phyloP scores from a whole-genome alignment of 2,329 filamentous ascomycete genomes.

The Mollisiaceae sp. region DNA sequence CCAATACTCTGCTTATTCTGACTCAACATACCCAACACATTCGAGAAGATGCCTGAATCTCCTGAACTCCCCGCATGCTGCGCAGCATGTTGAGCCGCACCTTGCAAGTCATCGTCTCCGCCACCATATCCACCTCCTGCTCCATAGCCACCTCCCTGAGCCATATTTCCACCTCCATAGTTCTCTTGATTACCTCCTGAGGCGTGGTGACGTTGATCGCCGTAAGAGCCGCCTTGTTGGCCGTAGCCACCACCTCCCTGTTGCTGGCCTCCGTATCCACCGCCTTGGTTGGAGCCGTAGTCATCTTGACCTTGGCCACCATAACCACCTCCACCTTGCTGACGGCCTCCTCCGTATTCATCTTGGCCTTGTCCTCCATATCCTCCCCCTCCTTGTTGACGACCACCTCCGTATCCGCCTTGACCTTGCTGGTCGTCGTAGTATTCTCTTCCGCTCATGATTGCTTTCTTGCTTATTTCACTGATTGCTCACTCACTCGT shows the following conservation, averaged over 20 bases:
- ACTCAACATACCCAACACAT: conserved; percentile 58
- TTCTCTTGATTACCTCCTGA: conserved; percentile 17
- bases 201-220: background rate
- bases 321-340: conserved; percentile 25
- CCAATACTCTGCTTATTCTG: conserved; percentile 56
- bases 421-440: conserved; percentile 27
- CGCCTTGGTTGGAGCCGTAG: conserved; percentile 1
- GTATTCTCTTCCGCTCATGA: conserved; percentile 26
- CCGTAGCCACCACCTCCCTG: conserved; percentile 13
- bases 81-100: conserved; percentile 59
- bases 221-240: conserved; percentile 9
- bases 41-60: conserved; percentile 57
- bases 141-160: conserved; percentile 28
- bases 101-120: conserved; percentile 56
- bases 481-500: background rate
- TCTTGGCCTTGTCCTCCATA: conserved; percentile 22
- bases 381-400: conserved; percentile 25
- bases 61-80: conserved; percentile 57
- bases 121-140: conserved; percentile 42
- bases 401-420: conserved; percentile 25
- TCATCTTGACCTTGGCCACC: conserved; percentile 11
- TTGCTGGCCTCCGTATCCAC: conserved; percentile 30
- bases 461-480: conserved; percentile 13
- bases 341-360: conserved; percentile 31
- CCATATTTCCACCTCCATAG: conserved; percentile 26